Evolutionary conservation across 2,329 filamentous ascomycete species (phyloP), one percentile per base, ranked within the genome.

Genomic region (Sclerotinia subarctica): DNA sequence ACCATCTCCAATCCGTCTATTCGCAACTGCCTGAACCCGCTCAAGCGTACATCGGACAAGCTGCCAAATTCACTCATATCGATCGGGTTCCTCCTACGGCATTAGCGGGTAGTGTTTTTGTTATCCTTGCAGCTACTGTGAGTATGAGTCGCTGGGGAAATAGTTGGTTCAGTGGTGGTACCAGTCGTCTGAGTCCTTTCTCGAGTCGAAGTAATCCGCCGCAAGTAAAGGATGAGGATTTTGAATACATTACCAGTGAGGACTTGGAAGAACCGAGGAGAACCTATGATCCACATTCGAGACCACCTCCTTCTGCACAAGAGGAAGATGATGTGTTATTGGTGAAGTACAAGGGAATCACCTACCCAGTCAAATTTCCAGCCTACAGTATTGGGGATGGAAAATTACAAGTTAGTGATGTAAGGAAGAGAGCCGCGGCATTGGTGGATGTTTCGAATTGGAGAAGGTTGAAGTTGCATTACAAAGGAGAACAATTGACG

Each of bases 211-310:
- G 70, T 57, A 81, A 82, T 53, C 79, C 83, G 13, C 85, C 88
- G 44, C 84, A 88, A 72, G 88, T 94, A 69, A 90, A 87, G 73
- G 90, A 93, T 73, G 86, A 89, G 46, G 91, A 94, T 80, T 94
- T 88, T 78, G 90, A 87, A 77, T 94, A 94, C 81, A 93, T 94
- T 76, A 93, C 90, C n/a, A 88, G 88, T 38, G 87, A 91, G 74
- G 90, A 94, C 74, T 78, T 93, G 51, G 83, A 86, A 69, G 78
- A 81, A 47, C 78, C 78, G 35, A 78, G 76, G 69, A 77, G 75
- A 77, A 74, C 78, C n/a, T 82, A 84, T 70, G 80, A 82, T 68
- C 78, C 81, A 38, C 78, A 78, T 63, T 77, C 75, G 60, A 77
- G 79, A 38, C 79, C 76, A 71, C 79, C 77, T 24, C 74, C 77